A percentile compares a stretch with the other conserved stretches of the same genome.
These are phyloP conservation scores for Syzygium aromaticum DNA, from an alignment of 345 rosid species.

Conservation along the genomic window DNA sequence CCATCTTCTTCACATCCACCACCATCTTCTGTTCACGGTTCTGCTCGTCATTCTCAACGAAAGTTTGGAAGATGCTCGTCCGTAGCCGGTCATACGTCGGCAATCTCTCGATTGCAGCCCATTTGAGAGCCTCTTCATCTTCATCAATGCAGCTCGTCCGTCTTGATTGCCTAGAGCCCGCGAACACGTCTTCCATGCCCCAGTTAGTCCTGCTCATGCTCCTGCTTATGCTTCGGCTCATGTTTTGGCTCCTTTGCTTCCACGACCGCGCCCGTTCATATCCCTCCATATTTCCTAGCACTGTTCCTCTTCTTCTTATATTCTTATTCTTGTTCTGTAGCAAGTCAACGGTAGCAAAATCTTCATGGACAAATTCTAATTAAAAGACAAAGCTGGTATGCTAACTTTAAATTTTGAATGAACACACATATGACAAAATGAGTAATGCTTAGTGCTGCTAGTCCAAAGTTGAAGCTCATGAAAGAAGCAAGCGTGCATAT, in stretches of 20 bases:
- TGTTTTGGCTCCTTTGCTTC: constrained; percentile 15
- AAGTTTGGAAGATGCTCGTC: constrained; percentile 62
- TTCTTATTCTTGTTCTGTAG: neutral
- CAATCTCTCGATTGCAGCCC: constrained; percentile 93
- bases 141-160: constrained; percentile 44
- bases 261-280: constrained; percentile 13
- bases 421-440: neutral
- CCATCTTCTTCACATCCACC: constrained; percentile 80
- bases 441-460: neutral
- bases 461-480: neutral
- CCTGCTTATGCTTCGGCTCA: constrained; percentile 41
- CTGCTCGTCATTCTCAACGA: constrained; percentile 16
- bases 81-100: constrained; percentile 80
- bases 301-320: neutral
- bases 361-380: neutral
- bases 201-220: constrained; percentile 58
- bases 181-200: constrained; percentile 58
- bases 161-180: constrained; percentile 36
- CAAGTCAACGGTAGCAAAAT: neutral
- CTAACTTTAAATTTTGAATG: neutral
- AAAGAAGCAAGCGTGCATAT: neutral
- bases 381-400: neutral
- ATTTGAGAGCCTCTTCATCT: constrained; percentile 90
- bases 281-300: constrained; percentile 16
- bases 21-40: constrained; percentile 29